Conservation (phyloP, 2,329 filamentous ascomycete genomes). For the Akanthomyces dipterigenus region DNA sequence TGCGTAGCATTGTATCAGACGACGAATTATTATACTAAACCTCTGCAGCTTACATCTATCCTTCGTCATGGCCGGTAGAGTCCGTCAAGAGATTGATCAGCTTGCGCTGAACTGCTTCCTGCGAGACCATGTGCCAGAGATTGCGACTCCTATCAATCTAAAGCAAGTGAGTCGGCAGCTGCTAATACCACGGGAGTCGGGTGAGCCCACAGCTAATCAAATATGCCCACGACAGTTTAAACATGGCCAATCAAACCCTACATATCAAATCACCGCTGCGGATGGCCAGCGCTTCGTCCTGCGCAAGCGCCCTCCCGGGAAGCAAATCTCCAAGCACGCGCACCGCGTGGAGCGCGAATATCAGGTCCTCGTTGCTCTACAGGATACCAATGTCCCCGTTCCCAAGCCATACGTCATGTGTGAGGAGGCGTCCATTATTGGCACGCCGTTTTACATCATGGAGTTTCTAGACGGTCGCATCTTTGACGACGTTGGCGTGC, state of each 20-base stretch:
- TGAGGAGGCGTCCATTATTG: constrained; percentile 68
- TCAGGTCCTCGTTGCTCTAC: constrained; percentile 71
- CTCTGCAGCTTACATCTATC: background rate
- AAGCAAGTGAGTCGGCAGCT: background rate
- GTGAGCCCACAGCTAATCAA: background rate
- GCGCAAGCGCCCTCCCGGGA: constrained; percentile 86
- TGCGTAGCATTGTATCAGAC: background rate
- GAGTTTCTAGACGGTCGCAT: constrained; percentile 81
- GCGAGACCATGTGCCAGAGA: constrained; percentile 3
- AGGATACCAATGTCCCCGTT: constrained; percentile 67
- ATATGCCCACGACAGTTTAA: background rate
- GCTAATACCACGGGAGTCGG: background rate
- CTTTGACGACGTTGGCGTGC: constrained; percentile 73
- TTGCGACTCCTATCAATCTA: constrained; percentile 4
- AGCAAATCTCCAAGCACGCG: constrained; percentile 76
- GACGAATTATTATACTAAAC: background rate
- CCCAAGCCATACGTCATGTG: constrained; percentile 73
- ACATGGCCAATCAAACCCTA: constrained; percentile 12
- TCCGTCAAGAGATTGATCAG: constrained; percentile 12
- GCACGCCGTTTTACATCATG: constrained; percentile 90
- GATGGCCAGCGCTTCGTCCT: constrained; percentile 47
- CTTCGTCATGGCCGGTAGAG: constrained; percentile 8
- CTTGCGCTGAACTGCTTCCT: background rate
- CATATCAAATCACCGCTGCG: constrained; percentile 2
- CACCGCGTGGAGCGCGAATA: constrained; percentile 90